phyloP scores from a whole-genome alignment of 352 stramenopile species.

The Phytophthora megakarya region DNA sequence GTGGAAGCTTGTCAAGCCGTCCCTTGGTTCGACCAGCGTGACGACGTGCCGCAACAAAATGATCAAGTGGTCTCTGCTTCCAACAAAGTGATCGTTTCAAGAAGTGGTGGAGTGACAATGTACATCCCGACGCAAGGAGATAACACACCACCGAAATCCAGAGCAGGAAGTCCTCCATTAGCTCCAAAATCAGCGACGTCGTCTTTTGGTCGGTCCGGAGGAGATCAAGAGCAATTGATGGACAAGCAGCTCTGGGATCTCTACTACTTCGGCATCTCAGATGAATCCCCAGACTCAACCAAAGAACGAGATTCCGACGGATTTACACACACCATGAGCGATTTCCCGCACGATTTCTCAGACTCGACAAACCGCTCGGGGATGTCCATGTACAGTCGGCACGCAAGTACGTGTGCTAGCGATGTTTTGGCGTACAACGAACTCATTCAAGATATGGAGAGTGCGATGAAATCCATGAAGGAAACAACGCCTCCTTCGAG shows the following conservation, averaged over 20 bases:
- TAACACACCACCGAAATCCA: conserved; percentile 19
- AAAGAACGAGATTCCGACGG: conserved; percentile 10
- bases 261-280: conserved; percentile 60
- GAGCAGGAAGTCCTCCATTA: conserved; percentile 5
- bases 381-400: conserved; percentile 46
- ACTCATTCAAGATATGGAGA: conserved; percentile 69
- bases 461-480: conserved; percentile 30
- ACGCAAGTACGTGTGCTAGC: conserved; percentile 59
- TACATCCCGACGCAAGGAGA: conserved; percentile 47
- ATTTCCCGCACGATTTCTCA: conserved; percentile 31
- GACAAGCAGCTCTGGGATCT: conserved; percentile 68
- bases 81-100: conserved; percentile 41
- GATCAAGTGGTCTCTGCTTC: not conserved
- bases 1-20: conserved; percentile 12
- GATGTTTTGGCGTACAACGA: conserved; percentile 69
- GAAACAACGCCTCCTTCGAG: conserved; percentile 16
- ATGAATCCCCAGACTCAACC: conserved; percentile 25
- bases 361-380: conserved; percentile 36
- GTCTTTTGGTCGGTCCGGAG: conserved; percentile 24
- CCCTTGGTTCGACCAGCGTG: conserved; percentile 35
- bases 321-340: conserved; percentile 22
- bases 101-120: conserved; percentile 53
- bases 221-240: conserved; percentile 42
- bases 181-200: conserved; percentile 5
- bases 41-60: conserved; percentile 12